phyloP scores from a whole-genome alignment of 2,329 filamentous ascomycete genomes.

The Rosellinia necatrix region DNA sequence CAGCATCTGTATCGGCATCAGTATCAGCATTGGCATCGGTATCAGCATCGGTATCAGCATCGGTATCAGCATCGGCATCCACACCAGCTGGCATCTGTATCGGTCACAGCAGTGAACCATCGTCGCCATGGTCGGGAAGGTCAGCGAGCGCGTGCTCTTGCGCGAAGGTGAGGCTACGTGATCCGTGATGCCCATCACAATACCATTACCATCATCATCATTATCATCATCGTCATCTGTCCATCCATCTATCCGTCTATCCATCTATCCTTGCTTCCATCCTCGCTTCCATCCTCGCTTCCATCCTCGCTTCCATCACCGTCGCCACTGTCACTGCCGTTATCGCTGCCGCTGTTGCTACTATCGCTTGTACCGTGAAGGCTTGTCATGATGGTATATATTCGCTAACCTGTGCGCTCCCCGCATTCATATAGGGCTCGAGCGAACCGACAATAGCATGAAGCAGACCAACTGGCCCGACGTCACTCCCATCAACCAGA shows the following conservation, averaged over 20 bases:
- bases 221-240: not conserved
- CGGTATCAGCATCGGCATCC: slow-evolving; percentile 10
- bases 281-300: too few relatives aligned
- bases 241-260: too few relatives aligned
- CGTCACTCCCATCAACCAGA: slow-evolving; percentile 93
- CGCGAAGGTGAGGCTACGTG: slow-evolving; percentile 55
- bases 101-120: slow-evolving; percentile 4
- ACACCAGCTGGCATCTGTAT: slow-evolving; percentile 13
- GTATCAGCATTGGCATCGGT: too few relatives aligned
- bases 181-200: not conserved
- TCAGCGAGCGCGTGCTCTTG: slow-evolving; percentile 67
- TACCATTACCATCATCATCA: not conserved
- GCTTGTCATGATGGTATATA: too few relatives aligned
- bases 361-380: too few relatives aligned
- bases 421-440: slow-evolving; percentile 73
- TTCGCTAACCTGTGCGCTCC: not conserved
- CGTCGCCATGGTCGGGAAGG: slow-evolving; percentile 63
- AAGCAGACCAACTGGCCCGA: slow-evolving; percentile 93
- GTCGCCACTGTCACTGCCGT: too few relatives aligned
- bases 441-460: slow-evolving; percentile 98
- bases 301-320: too few relatives aligned
- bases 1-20: too few relatives aligned
- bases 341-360: too few relatives aligned
- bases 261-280: too few relatives aligned
- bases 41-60: slow-evolving; percentile 10